Evolutionary conservation across 495 filamentous ascomycete species (phyloP).

Genomic region (Penicillium paradoxum): DNA sequence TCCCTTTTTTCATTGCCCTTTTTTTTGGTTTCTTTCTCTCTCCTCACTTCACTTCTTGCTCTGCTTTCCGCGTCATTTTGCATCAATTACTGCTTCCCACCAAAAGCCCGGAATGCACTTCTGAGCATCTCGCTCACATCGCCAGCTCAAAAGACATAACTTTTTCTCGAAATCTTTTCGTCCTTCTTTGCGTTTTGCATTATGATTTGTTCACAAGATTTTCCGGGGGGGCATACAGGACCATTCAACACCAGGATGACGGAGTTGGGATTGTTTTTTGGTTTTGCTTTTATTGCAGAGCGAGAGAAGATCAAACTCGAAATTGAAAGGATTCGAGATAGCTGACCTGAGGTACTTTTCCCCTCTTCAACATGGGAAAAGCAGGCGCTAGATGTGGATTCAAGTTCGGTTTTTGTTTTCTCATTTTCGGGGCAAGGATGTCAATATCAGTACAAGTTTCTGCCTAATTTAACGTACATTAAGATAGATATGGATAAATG

Average conservation of each 20-base stretch:
- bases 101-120: too few species aligned
- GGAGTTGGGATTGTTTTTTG: background rate
- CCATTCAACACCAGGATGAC: conserved; percentile 6
- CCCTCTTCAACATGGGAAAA: conserved; percentile 4
- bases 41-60: conserved; percentile 1
- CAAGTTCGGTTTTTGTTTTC: background rate
- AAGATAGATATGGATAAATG: background rate
- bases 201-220: conserved; percentile 1
- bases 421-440: background rate
- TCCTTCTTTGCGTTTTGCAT: conserved; percentile 1
- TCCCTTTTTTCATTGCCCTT: background rate
- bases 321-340: background rate
- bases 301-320: background rate
- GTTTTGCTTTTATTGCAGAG: background rate
- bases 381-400: background rate
- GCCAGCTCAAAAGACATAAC: too few species aligned
- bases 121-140: too few species aligned
- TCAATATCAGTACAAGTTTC: background rate
- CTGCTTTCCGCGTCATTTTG: conserved; percentile 6
- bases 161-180: background rate
- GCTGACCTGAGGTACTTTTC: background rate
- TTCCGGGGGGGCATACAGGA: conserved; percentile 2
- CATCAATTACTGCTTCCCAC: too few species aligned
- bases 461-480: background rate
- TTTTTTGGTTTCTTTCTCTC: background rate